Evolutionary conservation across 2,329 filamentous ascomycete species (phyloP), one percentile per base, ranked within the genome.

Genomic region (Zopfia rhizophila): DNA sequence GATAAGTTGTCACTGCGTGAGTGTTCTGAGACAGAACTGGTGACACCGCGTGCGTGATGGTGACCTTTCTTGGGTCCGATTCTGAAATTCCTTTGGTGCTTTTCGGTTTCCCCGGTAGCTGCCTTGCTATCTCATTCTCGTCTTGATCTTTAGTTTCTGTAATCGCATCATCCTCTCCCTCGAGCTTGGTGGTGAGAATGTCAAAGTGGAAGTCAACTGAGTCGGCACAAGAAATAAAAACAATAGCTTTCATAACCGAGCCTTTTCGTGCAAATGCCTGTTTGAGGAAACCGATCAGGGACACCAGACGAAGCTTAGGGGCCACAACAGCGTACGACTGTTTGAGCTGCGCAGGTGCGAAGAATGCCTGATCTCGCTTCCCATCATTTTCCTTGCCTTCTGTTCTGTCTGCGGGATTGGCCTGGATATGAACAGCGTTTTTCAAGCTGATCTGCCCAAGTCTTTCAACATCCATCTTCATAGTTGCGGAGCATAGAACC

Each of bases 141-240:
- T 61, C 55, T n/a, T 61, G 43, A 30, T 68, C 52, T 14, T 59
- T 53, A 45, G 53, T 58, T 16, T 68, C 53, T 23, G 67, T 58
- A 10, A 57, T 58, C 10, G 14, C 36, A 16, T 52, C 55, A 47
- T 51, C 71, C 61, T 33, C 65, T 49, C 3, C 73, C 22, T 65
- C 65, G 4, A 68, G 57, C 11, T 69, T 50, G 49, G 62, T 75
- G 5, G 79, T 87, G 45, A 99, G 83, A 3, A 96, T 76, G 50
- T 95, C 89, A 68, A 91, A 97, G 70, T 97, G 93, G 62, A 97
- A 99, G 68, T 99, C 91, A 48, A 97, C 94, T 1, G 91, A 94
- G 69, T 99, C 94, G 14, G 94, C 92, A 64, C 94, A 99, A 8
- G 93, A 96, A 36, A 99, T 89, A 75, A 99, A 99, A 24, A 99